A percentile compares a stretch with the other conserved stretches of the same genome.
Evolutionary conservation across 345 rosid genomes (phyloP).

Genomic region (Mallotus nudiflorus): DNA sequence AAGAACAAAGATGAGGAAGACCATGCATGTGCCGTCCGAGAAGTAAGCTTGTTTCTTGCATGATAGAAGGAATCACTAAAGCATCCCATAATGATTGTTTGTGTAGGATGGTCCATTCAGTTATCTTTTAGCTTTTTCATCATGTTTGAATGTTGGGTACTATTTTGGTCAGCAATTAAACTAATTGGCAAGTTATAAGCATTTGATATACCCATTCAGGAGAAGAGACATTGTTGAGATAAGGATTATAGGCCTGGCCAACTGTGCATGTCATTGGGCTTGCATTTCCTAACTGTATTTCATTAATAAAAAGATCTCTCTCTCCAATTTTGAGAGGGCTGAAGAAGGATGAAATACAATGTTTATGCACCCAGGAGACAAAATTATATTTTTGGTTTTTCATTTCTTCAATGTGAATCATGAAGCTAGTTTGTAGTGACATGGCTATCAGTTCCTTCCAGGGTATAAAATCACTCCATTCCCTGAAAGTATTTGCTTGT

Average conservation of each 20-base stretch:
- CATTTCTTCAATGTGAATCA: neutral
- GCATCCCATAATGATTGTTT: neutral
- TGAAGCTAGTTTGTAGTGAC: neutral
- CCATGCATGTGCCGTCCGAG: conserved; percentile 92
- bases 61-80: too few species aligned
- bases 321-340: neutral
- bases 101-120: neutral
- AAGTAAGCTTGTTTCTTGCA: conserved; percentile 45
- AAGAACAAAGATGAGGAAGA: conserved; percentile 99
- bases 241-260: neutral
- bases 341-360: neutral
- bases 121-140: neutral
- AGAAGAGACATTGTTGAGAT: neutral
- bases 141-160: neutral
- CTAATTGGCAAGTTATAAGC: neutral
- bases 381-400: neutral
- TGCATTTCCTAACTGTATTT: neutral
- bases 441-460: neutral
- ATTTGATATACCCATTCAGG: neutral
- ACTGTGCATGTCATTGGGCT: neutral
- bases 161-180: neutral
- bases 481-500: neutral
- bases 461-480: neutral
- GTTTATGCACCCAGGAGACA: neutral
- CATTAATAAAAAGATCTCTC: neutral